Evolutionary conservation across 2,329 filamentous ascomycete species (phyloP).

Genomic region (Dactylellina parvicollis): DNA sequence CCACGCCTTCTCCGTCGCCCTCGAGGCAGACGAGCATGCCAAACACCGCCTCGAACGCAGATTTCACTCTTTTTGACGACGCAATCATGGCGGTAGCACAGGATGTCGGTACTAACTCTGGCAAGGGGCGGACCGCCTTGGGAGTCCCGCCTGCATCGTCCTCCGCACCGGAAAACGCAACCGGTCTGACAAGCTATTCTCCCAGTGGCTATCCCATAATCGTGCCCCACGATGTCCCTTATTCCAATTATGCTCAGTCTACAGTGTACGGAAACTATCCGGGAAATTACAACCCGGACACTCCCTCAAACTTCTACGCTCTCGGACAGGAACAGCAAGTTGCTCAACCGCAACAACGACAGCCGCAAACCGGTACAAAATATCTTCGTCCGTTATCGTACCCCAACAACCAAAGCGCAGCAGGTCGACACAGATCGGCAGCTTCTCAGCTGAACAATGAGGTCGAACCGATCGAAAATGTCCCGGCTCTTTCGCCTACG

Average conservation of each 20-base stretch:
- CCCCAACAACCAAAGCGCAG: constrained; percentile 32
- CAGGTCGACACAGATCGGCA: constrained; percentile 31
- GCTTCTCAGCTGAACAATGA: constrained; percentile 45
- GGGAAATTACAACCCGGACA: constrained; percentile 23
- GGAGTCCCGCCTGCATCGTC: constrained; percentile 11
- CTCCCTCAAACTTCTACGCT: constrained; percentile 31
- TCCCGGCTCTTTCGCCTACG: constrained; percentile 57
- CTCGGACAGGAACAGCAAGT: constrained; percentile 37
- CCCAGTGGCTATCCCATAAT: constrained; percentile 43
- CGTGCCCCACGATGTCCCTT: constrained; percentile 44
- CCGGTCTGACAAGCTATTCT: constrained; percentile 34
- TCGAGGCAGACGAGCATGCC: constrained; percentile 56
- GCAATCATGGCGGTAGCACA: constrained; percentile 42
- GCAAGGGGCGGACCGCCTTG: constrained; percentile 20
- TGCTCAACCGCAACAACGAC: constrained; percentile 43
- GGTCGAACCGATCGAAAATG: constrained; percentile 55
- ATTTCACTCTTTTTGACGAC: constrained; percentile 57
- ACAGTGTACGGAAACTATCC: constrained; percentile 46
- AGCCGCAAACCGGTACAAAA: constrained; percentile 44
- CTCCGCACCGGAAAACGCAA: constrained; percentile 32
- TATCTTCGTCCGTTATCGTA: constrained; percentile 44
- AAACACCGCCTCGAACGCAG: constrained; percentile 53
- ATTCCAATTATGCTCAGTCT: constrained; percentile 46
- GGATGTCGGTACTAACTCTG: constrained; percentile 11
- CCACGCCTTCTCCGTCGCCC: constrained; percentile 57